A percentile compares a stretch with the other conserved stretches of the same genome.
phyloP scores from a whole-genome alignment of 108 stramenopile species.

The Skeletonema tropicum region DNA sequence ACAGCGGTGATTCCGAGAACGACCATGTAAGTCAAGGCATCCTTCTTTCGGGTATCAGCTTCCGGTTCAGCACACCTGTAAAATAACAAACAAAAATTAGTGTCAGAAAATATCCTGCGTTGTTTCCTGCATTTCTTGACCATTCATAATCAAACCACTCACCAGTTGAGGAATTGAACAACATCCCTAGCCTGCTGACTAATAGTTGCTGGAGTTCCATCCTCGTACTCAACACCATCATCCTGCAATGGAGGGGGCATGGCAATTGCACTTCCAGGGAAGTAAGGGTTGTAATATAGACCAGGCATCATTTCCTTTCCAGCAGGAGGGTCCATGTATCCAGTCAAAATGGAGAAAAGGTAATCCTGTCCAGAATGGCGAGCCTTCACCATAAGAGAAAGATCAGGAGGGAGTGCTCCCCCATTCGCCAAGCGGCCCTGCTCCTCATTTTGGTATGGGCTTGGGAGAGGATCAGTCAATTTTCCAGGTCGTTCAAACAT shows the following conservation, averaged over 20 bases:
- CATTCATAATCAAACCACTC: conserved; percentile 5
- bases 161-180: conserved; percentile 86
- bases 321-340: conserved; percentile 95
- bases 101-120: background rate
- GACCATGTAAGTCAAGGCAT: conserved; percentile 88
- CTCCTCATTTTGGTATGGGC: conserved; percentile 96
- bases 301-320: conserved; percentile 97
- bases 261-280: conserved; percentile 97
- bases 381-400: conserved; percentile 98
- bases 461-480: conserved; percentile 91
- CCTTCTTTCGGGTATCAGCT: conserved; percentile 96
- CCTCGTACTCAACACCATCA: conserved; percentile 97
- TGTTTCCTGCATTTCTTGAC: background rate
- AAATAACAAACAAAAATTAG: conserved; percentile 19
- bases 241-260: conserved; percentile 98
- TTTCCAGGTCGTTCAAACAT: conserved; percentile 99
- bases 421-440: conserved; percentile 96
- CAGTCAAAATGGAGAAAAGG: conserved; percentile 94
- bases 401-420: conserved; percentile 98
- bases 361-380: conserved; percentile 97
- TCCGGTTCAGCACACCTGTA: conserved; percentile 94
- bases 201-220: conserved; percentile 96
- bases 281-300: conserved; percentile 96
- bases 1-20: conserved; percentile 83
- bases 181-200: conserved; percentile 94